A percentile compares a stretch with the other conserved stretches of the same genome.
Conservation (phyloP, 2,329 filamentous ascomycete species). For the Penicillium hordei region DNA sequence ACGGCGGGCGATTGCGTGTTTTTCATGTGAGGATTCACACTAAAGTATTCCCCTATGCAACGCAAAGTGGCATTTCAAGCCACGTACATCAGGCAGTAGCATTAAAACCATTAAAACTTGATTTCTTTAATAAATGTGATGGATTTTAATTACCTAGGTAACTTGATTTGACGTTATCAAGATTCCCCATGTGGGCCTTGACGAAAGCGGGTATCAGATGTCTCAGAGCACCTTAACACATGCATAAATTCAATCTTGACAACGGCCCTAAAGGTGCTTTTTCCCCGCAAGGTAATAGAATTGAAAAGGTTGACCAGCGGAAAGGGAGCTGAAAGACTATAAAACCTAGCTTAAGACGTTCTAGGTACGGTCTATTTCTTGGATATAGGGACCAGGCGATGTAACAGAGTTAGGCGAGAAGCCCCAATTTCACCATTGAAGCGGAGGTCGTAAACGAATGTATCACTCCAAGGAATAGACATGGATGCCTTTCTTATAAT, state of each 20-base stretch:
- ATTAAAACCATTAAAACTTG: neutral
- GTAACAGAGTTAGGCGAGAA: neutral
- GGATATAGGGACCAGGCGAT: neutral
- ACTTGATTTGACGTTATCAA: neutral
- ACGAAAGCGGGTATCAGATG: neutral
- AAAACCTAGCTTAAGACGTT: neutral
- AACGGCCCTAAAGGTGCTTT: neutral
- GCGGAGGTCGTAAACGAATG: neutral
- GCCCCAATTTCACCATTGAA: neutral
- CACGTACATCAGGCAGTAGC: neutral
- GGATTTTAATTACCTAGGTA: neutral
- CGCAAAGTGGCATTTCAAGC: neutral
- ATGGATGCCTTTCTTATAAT: neutral
- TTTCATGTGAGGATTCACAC: neutral
- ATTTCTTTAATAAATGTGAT: neutral
- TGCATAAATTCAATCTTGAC: neutral
- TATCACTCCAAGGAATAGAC: neutral
- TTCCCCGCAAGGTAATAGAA: too few relatives aligned
- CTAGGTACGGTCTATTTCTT: neutral
- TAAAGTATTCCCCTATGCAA: neutral
- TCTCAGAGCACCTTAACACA: neutral
- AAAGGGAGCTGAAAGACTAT: neutral
- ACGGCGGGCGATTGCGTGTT: constrained; percentile 13
- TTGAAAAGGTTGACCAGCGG: neutral
- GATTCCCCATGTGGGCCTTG: neutral